Evolutionary conservation across 2,329 filamentous ascomycete species (phyloP).

Genomic region (Thermoascus crustaceus): DNA sequence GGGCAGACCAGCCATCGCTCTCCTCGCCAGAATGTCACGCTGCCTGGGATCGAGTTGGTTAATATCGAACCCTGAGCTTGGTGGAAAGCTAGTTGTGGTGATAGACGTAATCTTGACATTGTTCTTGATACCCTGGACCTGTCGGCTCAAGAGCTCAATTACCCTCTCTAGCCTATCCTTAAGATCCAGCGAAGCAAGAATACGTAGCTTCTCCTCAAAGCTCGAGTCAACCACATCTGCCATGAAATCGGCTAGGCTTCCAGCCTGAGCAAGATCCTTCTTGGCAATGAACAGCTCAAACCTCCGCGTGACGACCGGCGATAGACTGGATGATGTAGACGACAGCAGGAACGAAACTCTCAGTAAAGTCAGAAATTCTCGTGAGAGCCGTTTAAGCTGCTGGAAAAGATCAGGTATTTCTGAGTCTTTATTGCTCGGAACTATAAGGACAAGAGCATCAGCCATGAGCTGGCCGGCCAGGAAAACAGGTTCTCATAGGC

Average conservation of each 20-base stretch:
- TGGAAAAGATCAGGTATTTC: slow-evolving; percentile 64
- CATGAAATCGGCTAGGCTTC: slow-evolving; percentile 90
- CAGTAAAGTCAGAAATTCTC: slow-evolving; percentile 77
- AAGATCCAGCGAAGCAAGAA: slow-evolving; percentile 72
- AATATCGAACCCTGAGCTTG: slow-evolving; percentile 51
- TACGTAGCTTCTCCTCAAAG: slow-evolving; percentile 82
- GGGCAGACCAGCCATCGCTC: slow-evolving; percentile 37
- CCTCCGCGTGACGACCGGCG: slow-evolving; percentile 75
- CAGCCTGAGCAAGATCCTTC: slow-evolving; percentile 75
- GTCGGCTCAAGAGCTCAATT: slow-evolving; percentile 72
- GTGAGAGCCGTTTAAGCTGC: slow-evolving; percentile 72
- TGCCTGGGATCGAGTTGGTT: slow-evolving; percentile 42
- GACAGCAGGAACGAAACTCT: slow-evolving; percentile 78
- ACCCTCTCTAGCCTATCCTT: slow-evolving; percentile 72
- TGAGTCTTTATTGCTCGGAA: slow-evolving; percentile 46
- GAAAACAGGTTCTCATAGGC: slow-evolving; percentile 12
- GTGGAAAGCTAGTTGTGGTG: slow-evolving; percentile 56
- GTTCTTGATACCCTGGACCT: slow-evolving; percentile 75
- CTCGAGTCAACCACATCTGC: slow-evolving; percentile 80
- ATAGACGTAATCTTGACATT: slow-evolving; percentile 79
- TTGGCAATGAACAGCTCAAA: slow-evolving; percentile 80
- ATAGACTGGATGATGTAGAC: slow-evolving; percentile 59
- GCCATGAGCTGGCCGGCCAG: slow-evolving; percentile 2
- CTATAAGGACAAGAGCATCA: slow-evolving; percentile 15
- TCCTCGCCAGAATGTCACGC: slow-evolving; percentile 34